Evolutionary conservation across 2,329 filamentous ascomycete species (phyloP).

Genomic region (Knufia petricola): DNA sequence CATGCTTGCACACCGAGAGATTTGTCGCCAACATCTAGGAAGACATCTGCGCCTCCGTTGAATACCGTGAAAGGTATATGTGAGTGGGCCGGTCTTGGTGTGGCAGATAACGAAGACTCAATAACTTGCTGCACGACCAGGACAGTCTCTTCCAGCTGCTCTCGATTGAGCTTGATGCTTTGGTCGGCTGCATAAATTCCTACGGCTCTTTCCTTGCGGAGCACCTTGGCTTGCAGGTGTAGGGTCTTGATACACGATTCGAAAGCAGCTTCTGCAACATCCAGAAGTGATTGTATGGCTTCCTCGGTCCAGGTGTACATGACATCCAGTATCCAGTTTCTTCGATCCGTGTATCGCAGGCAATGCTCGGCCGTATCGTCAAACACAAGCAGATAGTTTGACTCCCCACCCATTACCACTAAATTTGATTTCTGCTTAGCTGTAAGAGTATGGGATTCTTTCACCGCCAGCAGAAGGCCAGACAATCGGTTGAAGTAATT

Average conservation of each 20-base stretch:
- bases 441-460: slow-evolving; percentile 51
- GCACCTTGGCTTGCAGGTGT: slow-evolving; percentile 59
- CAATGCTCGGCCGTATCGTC: slow-evolving; percentile 54
- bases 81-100: slow-evolving; percentile 13
- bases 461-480: slow-evolving; percentile 73
- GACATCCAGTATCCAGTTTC: slow-evolving; percentile 52
- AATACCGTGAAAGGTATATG: slow-evolving; percentile 86
- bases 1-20: slow-evolving; percentile 89
- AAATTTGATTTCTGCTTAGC: slow-evolving; percentile 63
- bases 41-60: slow-evolving; percentile 95
- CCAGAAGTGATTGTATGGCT: slow-evolving; percentile 71
- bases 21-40: slow-evolving; percentile 98
- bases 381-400: slow-evolving; percentile 88
- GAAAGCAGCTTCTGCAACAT: slow-evolving; percentile 77
- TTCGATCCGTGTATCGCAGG: slow-evolving; percentile 52
- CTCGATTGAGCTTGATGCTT: slow-evolving; percentile 63
- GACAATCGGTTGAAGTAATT: slow-evolving; percentile 80
- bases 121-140: slow-evolving; percentile 87
- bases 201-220: slow-evolving; percentile 82
- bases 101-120: slow-evolving; percentile 57
- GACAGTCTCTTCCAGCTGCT: slow-evolving; percentile 91
- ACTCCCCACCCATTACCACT: slow-evolving; percentile 89
- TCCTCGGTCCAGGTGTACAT: slow-evolving; percentile 44
- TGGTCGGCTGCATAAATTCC: slow-evolving; percentile 58
- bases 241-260: slow-evolving; percentile 71